Conservation (phyloP, 1,284 basidiomycete species). For the Cystobasidiaceae sp. region DNA sequence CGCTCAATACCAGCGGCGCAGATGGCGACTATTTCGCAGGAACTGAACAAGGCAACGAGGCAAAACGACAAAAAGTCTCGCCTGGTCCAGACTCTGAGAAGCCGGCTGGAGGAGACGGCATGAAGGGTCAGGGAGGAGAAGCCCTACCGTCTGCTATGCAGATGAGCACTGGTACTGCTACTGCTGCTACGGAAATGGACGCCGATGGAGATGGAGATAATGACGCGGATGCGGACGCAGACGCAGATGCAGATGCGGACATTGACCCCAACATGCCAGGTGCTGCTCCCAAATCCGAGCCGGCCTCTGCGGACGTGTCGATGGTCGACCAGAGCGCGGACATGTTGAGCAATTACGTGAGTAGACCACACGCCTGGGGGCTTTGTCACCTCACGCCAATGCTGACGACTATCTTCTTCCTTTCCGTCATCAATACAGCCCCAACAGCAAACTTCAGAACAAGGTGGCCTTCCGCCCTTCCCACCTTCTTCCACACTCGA, state of each 20-base stretch:
- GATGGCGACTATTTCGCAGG: neutral
- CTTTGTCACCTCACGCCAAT: too few species aligned
- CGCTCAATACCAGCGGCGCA: neutral
- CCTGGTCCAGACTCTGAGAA: neutral
- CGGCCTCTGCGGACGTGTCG: neutral
- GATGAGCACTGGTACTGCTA: neutral
- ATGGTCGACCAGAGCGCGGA: conserved; percentile 28
- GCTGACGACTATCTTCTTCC: too few species aligned
- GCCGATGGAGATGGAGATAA: neutral
- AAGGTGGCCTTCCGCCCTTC: too few species aligned
- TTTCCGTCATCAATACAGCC: too few species aligned
- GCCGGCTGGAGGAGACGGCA: conserved; percentile 7
- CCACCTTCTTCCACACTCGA: neutral
- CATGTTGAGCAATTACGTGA: too few species aligned
- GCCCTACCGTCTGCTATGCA: too few species aligned
- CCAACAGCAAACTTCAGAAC: too few species aligned
- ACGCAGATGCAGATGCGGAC: conserved; percentile 10
- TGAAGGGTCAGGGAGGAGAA: too few species aligned
- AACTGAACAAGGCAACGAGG: neutral
- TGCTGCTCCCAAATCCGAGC: neutral
- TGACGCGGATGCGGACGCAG: conserved; percentile 2
- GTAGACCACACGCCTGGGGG: too few species aligned
- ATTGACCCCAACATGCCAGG: neutral
- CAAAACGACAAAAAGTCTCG: conserved; percentile 23
- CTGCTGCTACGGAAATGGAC: neutral